phyloP scores from a whole-genome alignment of 257 asterid genomes.

The Rhazya stricta region DNA sequence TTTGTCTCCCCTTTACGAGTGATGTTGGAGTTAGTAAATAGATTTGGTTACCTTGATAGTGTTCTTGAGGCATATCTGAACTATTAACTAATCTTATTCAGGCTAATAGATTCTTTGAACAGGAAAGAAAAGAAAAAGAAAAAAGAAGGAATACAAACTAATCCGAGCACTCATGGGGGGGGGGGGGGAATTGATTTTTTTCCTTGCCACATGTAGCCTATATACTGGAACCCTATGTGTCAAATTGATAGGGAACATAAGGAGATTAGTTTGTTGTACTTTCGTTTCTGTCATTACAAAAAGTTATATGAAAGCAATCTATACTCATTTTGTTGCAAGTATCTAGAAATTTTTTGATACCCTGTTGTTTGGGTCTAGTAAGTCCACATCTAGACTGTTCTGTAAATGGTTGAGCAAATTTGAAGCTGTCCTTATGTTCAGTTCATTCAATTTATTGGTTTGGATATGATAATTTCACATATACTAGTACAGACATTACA shows the following conservation, averaged over 20 bases:
- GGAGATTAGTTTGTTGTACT: not conserved
- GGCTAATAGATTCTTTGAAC: no score
- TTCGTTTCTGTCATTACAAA: not conserved
- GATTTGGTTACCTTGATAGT: no score
- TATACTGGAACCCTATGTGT: not conserved
- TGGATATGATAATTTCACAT: no score
- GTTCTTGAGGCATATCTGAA: no score
- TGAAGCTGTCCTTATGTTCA: not conserved
- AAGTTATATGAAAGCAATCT: not conserved
- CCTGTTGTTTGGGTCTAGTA: not conserved
- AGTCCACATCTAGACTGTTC: not conserved
- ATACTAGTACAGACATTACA: no score
- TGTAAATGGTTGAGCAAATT: not conserved
- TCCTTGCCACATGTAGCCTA: no score
- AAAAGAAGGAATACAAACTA: no score
- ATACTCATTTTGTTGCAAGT: not conserved
- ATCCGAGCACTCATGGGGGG: no score
- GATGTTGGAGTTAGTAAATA: no score
- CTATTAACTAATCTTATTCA: no score
- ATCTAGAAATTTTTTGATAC: not conserved
- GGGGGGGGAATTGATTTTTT: no score
- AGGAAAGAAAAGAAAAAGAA: no score
- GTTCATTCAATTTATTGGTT: not conserved
- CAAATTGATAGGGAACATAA: not conserved
- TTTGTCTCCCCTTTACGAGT: not conserved